These are phyloP conservation scores for Emydomyces testavorans DNA, from an alignment of 2,329 filamentous ascomycete species.

Conservation along the genomic window DNA sequence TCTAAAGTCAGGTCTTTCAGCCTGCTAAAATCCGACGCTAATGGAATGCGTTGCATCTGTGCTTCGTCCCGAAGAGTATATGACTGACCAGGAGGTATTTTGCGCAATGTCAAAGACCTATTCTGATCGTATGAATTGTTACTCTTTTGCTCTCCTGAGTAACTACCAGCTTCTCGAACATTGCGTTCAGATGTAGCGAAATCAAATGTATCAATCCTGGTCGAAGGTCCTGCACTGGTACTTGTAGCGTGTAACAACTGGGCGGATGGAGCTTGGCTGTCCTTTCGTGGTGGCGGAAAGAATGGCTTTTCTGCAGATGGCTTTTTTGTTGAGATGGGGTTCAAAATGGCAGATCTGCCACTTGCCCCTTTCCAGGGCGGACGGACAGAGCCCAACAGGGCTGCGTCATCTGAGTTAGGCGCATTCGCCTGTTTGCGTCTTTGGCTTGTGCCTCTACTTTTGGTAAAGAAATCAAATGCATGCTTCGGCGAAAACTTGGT, in stretches of 20 bases:
- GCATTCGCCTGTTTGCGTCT: constrained; percentile 27
- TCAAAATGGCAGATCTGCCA: constrained; percentile 53
- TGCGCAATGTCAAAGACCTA: background rate
- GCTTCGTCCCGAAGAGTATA: background rate
- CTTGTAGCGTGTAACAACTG: background rate
- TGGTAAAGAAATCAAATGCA: constrained; percentile 23
- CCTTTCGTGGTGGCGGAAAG: constrained; percentile 6
- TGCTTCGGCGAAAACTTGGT: constrained; percentile 22
- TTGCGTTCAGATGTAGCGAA: constrained; percentile 1
- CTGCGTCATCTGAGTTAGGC: constrained; percentile 22
- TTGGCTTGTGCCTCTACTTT: constrained; percentile 30
- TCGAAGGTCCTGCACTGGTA: background rate
- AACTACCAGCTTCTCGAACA: background rate
- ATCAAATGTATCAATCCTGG: constrained; percentile 3
- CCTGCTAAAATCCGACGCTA: constrained; percentile 24
- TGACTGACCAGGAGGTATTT: background rate
- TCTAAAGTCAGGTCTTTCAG: constrained; percentile 33
- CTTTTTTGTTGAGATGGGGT: constrained; percentile 56
- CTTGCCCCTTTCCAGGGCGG: constrained; percentile 61
- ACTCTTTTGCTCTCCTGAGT: background rate
- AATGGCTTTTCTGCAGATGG: constrained; percentile 23
- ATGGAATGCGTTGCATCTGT: background rate
- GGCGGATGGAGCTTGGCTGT: background rate
- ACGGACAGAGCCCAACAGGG: constrained; percentile 38
- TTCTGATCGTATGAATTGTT: background rate